Evolutionary conservation across 192 early-diverging fungal species (phyloP).

Genomic region (Coemansia sp.): DNA sequence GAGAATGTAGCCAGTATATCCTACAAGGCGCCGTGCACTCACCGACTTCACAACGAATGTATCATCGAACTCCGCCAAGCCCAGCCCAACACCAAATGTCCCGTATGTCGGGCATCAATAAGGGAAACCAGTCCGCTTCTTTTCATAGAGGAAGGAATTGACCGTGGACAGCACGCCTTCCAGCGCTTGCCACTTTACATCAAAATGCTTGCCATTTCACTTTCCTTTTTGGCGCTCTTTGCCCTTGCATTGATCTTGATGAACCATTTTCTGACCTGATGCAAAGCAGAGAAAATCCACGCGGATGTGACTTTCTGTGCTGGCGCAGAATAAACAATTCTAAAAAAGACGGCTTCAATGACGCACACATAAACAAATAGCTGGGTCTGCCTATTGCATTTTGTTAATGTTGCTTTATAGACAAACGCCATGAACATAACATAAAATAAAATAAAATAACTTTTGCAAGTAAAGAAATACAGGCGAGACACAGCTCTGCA

Average conservation of each 20-base stretch:
- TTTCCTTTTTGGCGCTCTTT: neutral
- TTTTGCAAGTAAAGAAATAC: too few relatives aligned
- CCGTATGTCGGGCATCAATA: constrained; percentile 15
- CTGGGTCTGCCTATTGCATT: too few relatives aligned
- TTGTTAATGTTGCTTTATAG: too few relatives aligned
- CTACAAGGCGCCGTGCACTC: constrained; percentile 15
- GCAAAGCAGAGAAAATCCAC: too few relatives aligned
- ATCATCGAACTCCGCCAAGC: constrained; percentile 6
- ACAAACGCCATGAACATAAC: too few relatives aligned
- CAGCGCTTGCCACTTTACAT: neutral
- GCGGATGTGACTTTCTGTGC: too few relatives aligned
- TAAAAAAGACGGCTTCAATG: too few relatives aligned
- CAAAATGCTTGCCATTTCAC: neutral
- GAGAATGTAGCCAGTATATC: constrained; percentile 1
- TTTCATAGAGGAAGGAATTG: neutral
- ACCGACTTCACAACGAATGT: constrained; percentile 20
- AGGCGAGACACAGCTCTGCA: too few relatives aligned
- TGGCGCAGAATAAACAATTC: too few relatives aligned
- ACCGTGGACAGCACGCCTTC: neutral
- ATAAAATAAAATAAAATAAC: too few relatives aligned
- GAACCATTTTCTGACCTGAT: neutral
- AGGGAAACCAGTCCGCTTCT: constrained; percentile 13
- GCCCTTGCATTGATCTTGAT: neutral
- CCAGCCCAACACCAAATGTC: constrained; percentile 11
- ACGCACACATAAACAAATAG: too few relatives aligned